phyloP scores from a whole-genome alignment of 169 alveolate species.

The Plasmodium vivax region DNA sequence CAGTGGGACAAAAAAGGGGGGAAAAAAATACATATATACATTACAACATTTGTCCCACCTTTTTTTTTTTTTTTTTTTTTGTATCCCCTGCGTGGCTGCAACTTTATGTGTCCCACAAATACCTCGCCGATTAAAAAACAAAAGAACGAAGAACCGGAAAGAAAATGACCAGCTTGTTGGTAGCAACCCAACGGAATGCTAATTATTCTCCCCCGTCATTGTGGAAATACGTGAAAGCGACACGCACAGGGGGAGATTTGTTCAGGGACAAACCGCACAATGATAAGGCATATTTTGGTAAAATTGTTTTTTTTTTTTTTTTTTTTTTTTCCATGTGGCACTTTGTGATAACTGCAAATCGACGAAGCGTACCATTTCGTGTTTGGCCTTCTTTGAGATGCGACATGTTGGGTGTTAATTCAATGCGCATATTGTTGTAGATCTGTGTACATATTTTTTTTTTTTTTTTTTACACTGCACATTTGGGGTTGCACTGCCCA shows the following conservation, averaged over 20 bases:
- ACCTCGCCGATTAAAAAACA: background rate
- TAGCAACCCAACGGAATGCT: background rate
- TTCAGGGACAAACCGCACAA: background rate
- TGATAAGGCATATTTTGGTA: background rate
- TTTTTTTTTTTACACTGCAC: background rate
- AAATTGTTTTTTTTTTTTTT: background rate
- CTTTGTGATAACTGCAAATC: background rate
- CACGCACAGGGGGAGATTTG: background rate
- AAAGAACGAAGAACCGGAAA: background rate
- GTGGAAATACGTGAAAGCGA: background rate
- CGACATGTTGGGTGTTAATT: background rate
- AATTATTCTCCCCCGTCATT: background rate
- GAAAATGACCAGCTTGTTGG: background rate
- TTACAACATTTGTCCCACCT: background rate
- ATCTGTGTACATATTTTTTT: background rate
- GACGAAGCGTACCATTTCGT: background rate
- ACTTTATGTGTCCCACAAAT: background rate
- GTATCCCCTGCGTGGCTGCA: background rate
- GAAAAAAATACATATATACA: background rate
- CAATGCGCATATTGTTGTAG: background rate
- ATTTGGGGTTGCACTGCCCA: background rate
- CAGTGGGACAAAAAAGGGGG: background rate
- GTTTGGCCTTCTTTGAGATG: background rate
- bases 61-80: background rate
- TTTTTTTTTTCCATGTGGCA: background rate